Percentiles rank a stretch among this genome's conserved stretches.
Conservation (phyloP, 1,284 basidiomycete species). For the Volvariella volvacea region DNA sequence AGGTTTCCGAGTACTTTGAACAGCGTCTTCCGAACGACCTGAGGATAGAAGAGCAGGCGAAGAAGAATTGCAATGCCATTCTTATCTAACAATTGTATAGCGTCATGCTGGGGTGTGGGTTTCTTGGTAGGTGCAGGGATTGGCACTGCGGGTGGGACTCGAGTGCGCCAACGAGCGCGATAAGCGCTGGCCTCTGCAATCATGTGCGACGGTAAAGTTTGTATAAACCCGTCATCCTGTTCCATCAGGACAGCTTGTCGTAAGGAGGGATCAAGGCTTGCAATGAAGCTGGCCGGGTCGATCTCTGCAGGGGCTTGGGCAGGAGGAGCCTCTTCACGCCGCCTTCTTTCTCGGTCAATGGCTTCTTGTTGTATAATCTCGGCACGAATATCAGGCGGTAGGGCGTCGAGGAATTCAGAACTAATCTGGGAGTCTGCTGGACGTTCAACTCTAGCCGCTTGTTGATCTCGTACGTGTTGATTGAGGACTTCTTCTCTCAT, state of each 20-base stretch:
- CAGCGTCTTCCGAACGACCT: constrained; percentile 82
- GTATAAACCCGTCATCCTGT: constrained; percentile 78
- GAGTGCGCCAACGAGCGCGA: constrained; percentile 36
- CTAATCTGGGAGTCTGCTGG: constrained; percentile 86
- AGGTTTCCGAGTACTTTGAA: constrained; percentile 92
- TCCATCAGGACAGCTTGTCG: constrained; percentile 85
- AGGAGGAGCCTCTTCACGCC: constrained; percentile 37
- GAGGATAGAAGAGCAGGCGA: constrained; percentile 94
- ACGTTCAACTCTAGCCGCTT: constrained; percentile 65
- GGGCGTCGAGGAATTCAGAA: constrained; percentile 90
- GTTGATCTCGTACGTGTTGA: constrained; percentile 92
- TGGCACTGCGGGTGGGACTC: constrained; percentile 16
- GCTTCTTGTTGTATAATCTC: constrained; percentile 96
- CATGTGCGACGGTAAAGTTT: constrained; percentile 75
- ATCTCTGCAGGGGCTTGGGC: constrained; percentile 57
- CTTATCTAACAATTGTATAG: constrained; percentile 93
- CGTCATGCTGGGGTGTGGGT: constrained; percentile 62
- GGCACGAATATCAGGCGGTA: constrained; percentile 93
- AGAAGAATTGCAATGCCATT: constrained; percentile 86
- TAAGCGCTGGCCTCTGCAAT: constrained; percentile 74
- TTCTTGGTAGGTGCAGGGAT: constrained; percentile 42
- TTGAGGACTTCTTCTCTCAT: constrained; percentile 98
- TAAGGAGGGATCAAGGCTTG: constrained; percentile 78
- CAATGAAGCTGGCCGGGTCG: constrained; percentile 83
- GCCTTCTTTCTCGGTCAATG: constrained; percentile 67